These are phyloP conservation scores for Populus deltoides DNA, from an alignment of 345 rosid genomes.

Conservation along the genomic window DNA sequence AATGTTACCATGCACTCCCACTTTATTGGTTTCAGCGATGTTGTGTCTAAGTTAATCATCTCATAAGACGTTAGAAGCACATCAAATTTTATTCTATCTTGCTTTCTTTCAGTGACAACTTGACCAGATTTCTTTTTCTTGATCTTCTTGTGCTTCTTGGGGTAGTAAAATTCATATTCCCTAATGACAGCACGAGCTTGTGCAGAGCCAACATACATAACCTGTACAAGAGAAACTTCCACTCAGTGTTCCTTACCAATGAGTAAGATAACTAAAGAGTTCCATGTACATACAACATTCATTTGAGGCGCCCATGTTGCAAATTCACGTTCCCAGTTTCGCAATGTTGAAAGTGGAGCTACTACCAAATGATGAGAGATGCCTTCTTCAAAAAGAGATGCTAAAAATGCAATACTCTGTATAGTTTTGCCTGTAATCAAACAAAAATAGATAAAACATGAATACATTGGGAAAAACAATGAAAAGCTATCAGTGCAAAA, in stretches of 20 bases:
- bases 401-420: slow-evolving; percentile 97
- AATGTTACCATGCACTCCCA: slow-evolving; percentile 97
- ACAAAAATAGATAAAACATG: slow-evolving; percentile 12
- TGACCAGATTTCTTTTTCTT: slow-evolving; percentile 94
- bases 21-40: slow-evolving; percentile 80
- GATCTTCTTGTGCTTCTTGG: slow-evolving; percentile 65
- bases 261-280: slow-evolving; percentile 1
- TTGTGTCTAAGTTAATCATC: slow-evolving; percentile 85
- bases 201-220: slow-evolving; percentile 89
- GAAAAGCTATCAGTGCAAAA: neutral
- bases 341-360: slow-evolving; percentile 96
- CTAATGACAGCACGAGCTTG: slow-evolving; percentile 87
- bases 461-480: slow-evolving; percentile 3
- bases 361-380: slow-evolving; percentile 81
- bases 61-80: slow-evolving; percentile 98
- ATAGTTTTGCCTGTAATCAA: slow-evolving; percentile 83
- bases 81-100: slow-evolving; percentile 94
- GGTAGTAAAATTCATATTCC: slow-evolving; percentile 87
- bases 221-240: slow-evolving; percentile 41
- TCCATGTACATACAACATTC: slow-evolving; percentile 79
- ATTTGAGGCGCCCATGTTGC: slow-evolving; percentile 98
- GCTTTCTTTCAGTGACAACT: slow-evolving; percentile 70
- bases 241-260: slow-evolving; percentile 4
- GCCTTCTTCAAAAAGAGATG: slow-evolving; percentile 76
- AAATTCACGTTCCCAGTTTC: slow-evolving; percentile 99